Base-by-base conservation (phyloP, 2,329 filamentous ascomycete genomes). In the Aspergillus terreus region DNA sequence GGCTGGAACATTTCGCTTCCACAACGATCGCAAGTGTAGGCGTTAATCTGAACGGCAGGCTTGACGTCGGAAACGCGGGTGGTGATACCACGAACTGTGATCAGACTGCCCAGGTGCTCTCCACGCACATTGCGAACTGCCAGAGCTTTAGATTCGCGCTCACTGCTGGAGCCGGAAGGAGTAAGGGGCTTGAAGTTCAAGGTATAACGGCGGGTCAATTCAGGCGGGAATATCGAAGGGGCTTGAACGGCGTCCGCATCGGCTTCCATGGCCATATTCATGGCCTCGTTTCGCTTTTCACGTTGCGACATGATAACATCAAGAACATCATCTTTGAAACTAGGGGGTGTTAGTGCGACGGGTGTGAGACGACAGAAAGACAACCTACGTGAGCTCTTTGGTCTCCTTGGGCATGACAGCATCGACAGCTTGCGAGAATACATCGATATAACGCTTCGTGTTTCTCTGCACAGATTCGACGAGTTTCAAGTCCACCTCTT, bases 1-100 rank as follows among this genome's bases (percentile, higher is more conserved):
- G 95, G 92, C 74, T 99, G 94, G 80, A 97, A 99, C 65, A 99
- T 92, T 73, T 99, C 94, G 68, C 88, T 92, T 52, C 94, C 94
- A 66, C 94, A 99, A 55, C 90, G 86, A 71, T 99, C 94, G 74
- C 94, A 99, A 48, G 92, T 94, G 73, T 99, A 99, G 35, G 94
- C 94, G 70, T 95, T 96, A 66, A 99, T 95, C 67, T 92, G 88
- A n/a, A 97, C 89, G 10, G 94, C 85, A 35, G 94, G 94, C 78
- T 99, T 99, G 63, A 99, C 94, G 67, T 99, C 94, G 2, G 94
- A 96, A 1, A 97, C 94, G 66, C 94, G 83, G 1, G 94, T 99
- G 2, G 92, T 86, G 58, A 99, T 99, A 58, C 92, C 92, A 52
- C 94, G 86, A 45, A 99, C 83, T 4, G 94, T 97, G 69, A 99